These are phyloP conservation scores for Prunus mira DNA, from an alignment of 306 rosid genomes.

Conservation along the genomic window DNA sequence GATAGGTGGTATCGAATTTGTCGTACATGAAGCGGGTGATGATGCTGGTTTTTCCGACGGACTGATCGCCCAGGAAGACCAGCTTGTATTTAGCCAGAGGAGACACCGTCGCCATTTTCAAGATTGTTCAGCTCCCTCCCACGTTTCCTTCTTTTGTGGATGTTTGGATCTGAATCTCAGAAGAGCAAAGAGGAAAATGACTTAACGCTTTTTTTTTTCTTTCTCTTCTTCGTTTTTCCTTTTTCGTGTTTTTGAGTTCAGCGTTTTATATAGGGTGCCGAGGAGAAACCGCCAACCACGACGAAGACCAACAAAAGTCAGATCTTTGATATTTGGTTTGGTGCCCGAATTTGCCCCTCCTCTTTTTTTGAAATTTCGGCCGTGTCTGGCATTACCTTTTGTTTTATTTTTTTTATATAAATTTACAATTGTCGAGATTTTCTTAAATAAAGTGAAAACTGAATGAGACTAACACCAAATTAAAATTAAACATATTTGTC, in stretches of 20 bases:
- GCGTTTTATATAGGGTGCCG: slow-evolving; percentile 24
- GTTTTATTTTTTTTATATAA: too few species aligned
- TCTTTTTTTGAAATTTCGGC: background rate
- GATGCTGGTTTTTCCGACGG: slow-evolving; percentile 92
- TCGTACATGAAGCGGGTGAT: slow-evolving; percentile 98
- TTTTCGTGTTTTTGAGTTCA: slow-evolving; percentile 22
- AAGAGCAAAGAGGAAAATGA: slow-evolving; percentile 1
- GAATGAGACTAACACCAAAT: too few species aligned
- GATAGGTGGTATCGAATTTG: slow-evolving; percentile 90
- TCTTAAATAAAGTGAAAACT: too few species aligned
- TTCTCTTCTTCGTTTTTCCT: background rate
- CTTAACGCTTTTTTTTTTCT: background rate
- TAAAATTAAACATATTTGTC: too few species aligned
- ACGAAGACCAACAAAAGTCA: slow-evolving; percentile 27
- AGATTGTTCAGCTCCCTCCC: background rate
- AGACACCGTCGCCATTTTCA: slow-evolving; percentile 78
- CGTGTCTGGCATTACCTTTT: background rate
- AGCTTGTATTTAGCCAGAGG: slow-evolving; percentile 95
- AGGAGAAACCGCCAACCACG: slow-evolving; percentile 68
- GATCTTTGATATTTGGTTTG: slow-evolving; percentile 12
- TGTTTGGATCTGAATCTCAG: slow-evolving; percentile 45
- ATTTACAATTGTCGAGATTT: too few species aligned
- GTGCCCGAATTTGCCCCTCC: slow-evolving; percentile 17
- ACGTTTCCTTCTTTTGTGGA: background rate
- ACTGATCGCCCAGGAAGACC: slow-evolving; percentile 89